Percentiles rank a stretch among this genome's conserved stretches.
These are phyloP conservation scores for Gynochthodes officinalis DNA, from an alignment of 257 asterid species.

Conservation along the genomic window DNA sequence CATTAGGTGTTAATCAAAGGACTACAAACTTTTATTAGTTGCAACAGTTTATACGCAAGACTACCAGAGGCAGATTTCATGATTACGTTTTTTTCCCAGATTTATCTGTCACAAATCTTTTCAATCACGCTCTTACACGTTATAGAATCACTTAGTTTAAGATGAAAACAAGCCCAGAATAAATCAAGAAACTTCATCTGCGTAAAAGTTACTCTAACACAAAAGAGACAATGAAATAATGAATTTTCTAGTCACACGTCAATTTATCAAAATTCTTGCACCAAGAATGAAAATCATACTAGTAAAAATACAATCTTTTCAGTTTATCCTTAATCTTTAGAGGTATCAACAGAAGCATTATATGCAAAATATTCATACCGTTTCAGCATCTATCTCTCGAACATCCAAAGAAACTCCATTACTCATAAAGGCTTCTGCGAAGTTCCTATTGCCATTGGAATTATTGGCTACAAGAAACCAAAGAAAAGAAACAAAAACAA, in stretches of 20 bases:
- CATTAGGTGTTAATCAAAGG: background rate
- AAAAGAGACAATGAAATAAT: background rate
- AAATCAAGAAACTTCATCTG: background rate
- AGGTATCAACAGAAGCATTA: background rate
- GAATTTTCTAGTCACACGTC: background rate
- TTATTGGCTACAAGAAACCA: slow-evolving; percentile 46
- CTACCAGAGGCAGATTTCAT: background rate
- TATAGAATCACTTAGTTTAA: background rate
- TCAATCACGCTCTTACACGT: no score
- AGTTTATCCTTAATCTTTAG: background rate
- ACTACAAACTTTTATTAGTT: background rate
- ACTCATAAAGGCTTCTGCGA: slow-evolving; percentile 30
- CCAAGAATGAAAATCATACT: background rate
- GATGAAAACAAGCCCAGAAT: background rate
- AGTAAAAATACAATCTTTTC: background rate
- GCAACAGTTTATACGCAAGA: background rate
- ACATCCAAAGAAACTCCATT: slow-evolving; percentile 21
- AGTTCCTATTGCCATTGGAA: slow-evolving; percentile 54
- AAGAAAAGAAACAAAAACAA: slow-evolving; percentile 50
- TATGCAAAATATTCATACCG: slow-evolving; percentile 28
- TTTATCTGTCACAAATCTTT: background rate
- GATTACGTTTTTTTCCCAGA: background rate
- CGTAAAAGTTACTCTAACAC: background rate
- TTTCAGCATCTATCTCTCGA: slow-evolving; percentile 26
- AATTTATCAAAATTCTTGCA: background rate